A percentile compares a stretch with the other conserved stretches of the same genome.
Evolutionary conservation across 2,329 filamentous ascomycete genomes (phyloP).

Genomic region (Lecanicillium sp.): DNA sequence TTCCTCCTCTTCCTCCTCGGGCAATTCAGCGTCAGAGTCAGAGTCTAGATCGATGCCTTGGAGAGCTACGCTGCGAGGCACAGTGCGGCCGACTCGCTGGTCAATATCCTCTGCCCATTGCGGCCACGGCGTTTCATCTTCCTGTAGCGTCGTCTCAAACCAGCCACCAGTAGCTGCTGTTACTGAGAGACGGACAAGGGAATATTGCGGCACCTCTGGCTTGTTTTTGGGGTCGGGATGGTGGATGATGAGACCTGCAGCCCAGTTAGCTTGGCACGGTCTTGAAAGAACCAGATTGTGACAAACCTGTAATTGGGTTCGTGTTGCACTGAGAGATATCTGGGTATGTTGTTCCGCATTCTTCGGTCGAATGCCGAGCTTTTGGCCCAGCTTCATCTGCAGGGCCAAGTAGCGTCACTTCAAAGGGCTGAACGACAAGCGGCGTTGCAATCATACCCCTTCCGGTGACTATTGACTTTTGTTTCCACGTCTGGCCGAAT

Average conservation of each 20-base stretch:
- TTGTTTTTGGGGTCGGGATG: slow-evolving; percentile 16
- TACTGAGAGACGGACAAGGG: slow-evolving; percentile 44
- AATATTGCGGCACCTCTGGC: slow-evolving; percentile 35
- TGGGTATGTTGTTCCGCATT: slow-evolving; percentile 40
- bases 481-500: slow-evolving; percentile 31
- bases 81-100: slow-evolving; percentile 32
- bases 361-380: slow-evolving; percentile 29
- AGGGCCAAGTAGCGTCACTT: slow-evolving; percentile 32
- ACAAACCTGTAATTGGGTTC: slow-evolving; percentile 40
- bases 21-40: slow-evolving; percentile 6
- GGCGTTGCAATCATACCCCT: slow-evolving; percentile 50
- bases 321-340: slow-evolving; percentile 21
- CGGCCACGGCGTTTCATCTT: slow-evolving; percentile 17
- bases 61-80: slow-evolving; percentile 38
- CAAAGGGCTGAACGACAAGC: slow-evolving; percentile 40
- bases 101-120: slow-evolving; percentile 43
- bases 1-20: slow-evolving; percentile 15
- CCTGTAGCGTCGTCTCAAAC: slow-evolving; percentile 42
- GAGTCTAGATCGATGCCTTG: slow-evolving; percentile 26
- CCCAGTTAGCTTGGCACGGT: background rate
- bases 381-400: slow-evolving; percentile 13
- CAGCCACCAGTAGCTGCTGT: slow-evolving; percentile 43
- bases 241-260: slow-evolving; percentile 38
- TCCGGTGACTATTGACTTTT: slow-evolving; percentile 29
- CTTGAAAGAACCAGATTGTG: slow-evolving; percentile 10